Evolutionary conservation across 2,329 filamentous ascomycete species (phyloP).

Genomic region (Apiospora rasikravindrae): DNA sequence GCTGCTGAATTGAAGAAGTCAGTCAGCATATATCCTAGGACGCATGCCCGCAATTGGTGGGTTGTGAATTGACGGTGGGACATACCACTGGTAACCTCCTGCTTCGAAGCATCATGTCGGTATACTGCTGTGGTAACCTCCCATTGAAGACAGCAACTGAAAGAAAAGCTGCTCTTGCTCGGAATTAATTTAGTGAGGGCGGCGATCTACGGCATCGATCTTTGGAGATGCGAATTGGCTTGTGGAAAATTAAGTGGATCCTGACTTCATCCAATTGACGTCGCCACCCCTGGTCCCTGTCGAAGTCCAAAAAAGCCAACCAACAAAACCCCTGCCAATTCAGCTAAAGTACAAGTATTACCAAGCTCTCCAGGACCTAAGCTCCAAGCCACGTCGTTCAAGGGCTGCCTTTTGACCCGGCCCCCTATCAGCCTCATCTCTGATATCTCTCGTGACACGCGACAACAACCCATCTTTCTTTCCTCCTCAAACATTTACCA

Average conservation of each 20-base stretch:
- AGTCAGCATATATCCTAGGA: slow-evolving; percentile 1
- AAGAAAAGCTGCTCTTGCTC: not conserved
- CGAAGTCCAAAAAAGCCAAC: not conserved
- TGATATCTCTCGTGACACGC: not conserved
- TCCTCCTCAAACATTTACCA: not conserved
- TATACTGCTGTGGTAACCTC: slow-evolving; percentile 5
- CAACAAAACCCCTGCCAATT: not conserved
- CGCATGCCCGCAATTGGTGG: not conserved
- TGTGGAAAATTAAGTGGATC: slow-evolving; percentile 6
- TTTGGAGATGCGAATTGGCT: not conserved
- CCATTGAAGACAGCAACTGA: not conserved
- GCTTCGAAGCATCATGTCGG: slow-evolving; percentile 38
- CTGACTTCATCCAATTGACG: not conserved
- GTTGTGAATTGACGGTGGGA: not conserved
- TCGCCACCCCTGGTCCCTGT: slow-evolving; percentile 7
- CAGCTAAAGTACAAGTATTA: not conserved
- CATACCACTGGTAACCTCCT: slow-evolving; percentile 35
- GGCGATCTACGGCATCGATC: not conserved
- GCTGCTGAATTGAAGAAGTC: slow-evolving; percentile 25
- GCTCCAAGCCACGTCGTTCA: slow-evolving; percentile 10
- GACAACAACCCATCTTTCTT: not conserved
- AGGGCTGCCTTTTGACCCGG: not conserved
- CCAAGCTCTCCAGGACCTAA: not conserved
- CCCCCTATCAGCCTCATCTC: slow-evolving; percentile 8
- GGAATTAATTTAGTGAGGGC: not conserved